Percentiles rank a stretch among this genome's conserved stretches.
These are phyloP conservation scores for Oryza meyeriana DNA, from an alignment of 176 grass and related monocot genomes.

Conservation along the genomic window DNA sequence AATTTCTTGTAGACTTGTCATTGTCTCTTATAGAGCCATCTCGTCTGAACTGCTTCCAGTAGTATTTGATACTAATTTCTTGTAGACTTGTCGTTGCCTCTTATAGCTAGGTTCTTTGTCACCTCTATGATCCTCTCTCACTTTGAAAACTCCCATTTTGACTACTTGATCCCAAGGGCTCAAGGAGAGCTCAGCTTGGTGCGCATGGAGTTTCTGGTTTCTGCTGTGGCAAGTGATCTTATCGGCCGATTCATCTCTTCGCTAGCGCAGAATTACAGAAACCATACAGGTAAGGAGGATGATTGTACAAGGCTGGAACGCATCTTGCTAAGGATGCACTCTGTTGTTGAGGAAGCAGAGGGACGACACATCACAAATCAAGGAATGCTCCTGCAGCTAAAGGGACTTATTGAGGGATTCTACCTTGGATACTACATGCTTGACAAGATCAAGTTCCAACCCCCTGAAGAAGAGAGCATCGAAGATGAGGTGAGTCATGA, in stretches of 20 bases:
- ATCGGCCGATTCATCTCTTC: conserved; percentile 36
- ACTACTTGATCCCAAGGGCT: neutral
- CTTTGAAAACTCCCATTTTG: neutral
- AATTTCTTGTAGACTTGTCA: neutral
- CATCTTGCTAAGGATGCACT: conserved; percentile 22
- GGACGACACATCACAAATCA: conserved; percentile 2
- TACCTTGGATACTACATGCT: conserved; percentile 20
- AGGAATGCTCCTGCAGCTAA: conserved; percentile 36
- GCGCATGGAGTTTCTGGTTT: conserved; percentile 20
- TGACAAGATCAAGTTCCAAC: conserved; percentile 10
- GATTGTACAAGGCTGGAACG: conserved; percentile 14
- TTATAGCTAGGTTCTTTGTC: neutral
- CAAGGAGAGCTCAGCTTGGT: neutral
- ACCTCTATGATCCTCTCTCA: neutral
- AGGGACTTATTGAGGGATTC: conserved; percentile 12
- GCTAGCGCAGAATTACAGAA: neutral
- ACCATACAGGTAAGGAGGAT: neutral
- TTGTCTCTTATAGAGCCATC: too few relatives aligned
- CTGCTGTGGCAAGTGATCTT: conserved; percentile 20
- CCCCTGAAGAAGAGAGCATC: neutral
- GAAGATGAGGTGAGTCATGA: conserved; percentile 15
- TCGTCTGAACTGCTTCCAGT: too few relatives aligned
- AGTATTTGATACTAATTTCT: too few relatives aligned
- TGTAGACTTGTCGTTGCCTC: neutral
- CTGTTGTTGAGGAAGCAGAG: conserved; percentile 30